These are phyloP conservation scores for Salvia rosmarinus DNA, from an alignment of 257 asterid genomes.

Conservation along the genomic window DNA sequence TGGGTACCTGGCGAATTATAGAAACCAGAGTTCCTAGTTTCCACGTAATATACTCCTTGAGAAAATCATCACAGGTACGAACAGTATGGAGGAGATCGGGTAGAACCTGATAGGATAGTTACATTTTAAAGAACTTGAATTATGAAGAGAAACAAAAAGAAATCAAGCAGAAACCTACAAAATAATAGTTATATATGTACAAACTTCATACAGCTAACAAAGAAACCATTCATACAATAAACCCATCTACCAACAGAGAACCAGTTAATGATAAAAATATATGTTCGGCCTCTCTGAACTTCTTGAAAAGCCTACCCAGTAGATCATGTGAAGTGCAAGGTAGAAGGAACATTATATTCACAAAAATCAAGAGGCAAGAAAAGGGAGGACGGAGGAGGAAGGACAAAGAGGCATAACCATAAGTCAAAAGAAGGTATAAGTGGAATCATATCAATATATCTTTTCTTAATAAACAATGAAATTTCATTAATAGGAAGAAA, in stretches of 20 bases:
- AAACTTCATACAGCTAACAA: constrained; percentile 1
- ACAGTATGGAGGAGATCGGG: constrained; percentile 96
- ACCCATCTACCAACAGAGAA: constrained; percentile 17
- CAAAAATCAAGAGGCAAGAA: constrained; percentile 12
- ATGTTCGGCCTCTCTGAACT: constrained; percentile 17
- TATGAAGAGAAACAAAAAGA: not conserved
- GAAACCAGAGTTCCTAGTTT: constrained; percentile 97
- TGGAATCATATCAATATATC: not conserved
- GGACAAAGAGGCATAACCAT: no score
- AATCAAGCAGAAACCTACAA: constrained; percentile 23
- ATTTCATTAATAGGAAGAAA: not conserved
- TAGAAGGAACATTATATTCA: not conserved
- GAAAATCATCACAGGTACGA: constrained; percentile 89
- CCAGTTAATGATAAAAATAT: not conserved
- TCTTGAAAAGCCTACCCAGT: constrained; percentile 26
- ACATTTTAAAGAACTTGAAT: constrained; percentile 27
- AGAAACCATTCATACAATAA: constrained; percentile 24
- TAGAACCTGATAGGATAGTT: constrained; percentile 66
- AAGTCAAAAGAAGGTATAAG: not conserved
- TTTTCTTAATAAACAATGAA: not conserved
- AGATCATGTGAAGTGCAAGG: constrained; percentile 2
- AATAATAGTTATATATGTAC: constrained; percentile 26
- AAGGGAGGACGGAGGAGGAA: not conserved
- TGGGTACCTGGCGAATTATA: constrained; percentile 89
- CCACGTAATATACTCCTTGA: constrained; percentile 95